These are phyloP conservation scores for Euclidium syriacum DNA, from an alignment of 345 rosid species.

Conservation along the genomic window DNA sequence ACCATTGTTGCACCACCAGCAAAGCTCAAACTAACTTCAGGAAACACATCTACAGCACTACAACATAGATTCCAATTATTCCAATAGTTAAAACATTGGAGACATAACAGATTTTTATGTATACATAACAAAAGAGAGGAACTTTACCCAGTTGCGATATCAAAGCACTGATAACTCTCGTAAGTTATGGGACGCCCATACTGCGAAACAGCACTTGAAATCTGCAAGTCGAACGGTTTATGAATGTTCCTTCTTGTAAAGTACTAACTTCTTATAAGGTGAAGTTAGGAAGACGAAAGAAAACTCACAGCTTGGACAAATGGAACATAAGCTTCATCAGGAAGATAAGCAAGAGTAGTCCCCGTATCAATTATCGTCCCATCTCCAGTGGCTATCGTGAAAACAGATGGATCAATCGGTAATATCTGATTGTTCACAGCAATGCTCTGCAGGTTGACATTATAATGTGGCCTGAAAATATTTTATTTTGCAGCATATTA, in stretches of 20 bases:
- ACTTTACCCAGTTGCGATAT: constrained; percentile 59
- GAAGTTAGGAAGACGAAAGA: background rate
- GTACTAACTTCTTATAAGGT: background rate
- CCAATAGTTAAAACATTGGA: constrained; percentile 1
- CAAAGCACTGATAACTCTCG: constrained; percentile 61
- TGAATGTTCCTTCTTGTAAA: constrained; percentile 1
- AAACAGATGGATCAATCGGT: constrained; percentile 67
- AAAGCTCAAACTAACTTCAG: constrained; percentile 78
- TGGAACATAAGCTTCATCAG: constrained; percentile 63
- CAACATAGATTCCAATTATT: constrained; percentile 18
- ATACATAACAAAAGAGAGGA: constrained; percentile 15
- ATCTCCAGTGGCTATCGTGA: constrained; percentile 61
- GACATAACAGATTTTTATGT: background rate
- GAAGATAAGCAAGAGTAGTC: constrained; percentile 95
- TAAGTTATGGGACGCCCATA: constrained; percentile 43
- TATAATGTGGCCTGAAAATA: constrained; percentile 93
- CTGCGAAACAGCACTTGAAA: constrained; percentile 49
- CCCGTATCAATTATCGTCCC: constrained; percentile 98
- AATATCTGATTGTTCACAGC: constrained; percentile 63
- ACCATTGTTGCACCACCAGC: constrained; percentile 80
- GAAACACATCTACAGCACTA: constrained; percentile 65
- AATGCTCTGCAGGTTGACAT: constrained; percentile 85
- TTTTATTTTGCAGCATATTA: constrained; percentile 26
- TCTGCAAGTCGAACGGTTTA: constrained; percentile 41
- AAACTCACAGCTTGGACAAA: constrained; percentile 69